A percentile compares a stretch with the other conserved stretches of the same genome.
phyloP scores from a whole-genome alignment of 2,329 filamentous ascomycete species.

The Apiospora kogelbergensis region DNA sequence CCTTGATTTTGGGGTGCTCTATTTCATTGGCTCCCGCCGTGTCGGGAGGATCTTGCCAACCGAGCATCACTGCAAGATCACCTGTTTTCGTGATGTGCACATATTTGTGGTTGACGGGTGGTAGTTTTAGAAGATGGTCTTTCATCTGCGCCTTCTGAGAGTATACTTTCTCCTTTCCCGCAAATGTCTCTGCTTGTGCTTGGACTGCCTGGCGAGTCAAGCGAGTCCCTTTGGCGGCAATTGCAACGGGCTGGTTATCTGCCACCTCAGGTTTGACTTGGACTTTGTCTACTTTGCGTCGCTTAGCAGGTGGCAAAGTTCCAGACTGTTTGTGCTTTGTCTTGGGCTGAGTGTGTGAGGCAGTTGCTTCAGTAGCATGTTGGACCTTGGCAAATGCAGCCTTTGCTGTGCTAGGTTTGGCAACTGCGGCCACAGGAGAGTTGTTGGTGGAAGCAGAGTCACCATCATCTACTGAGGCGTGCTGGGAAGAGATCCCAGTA shows the following conservation, averaged over 20 bases:
- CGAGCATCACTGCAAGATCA: neutral
- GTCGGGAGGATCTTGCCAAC: neutral
- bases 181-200: neutral
- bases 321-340: neutral
- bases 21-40: too few relatives aligned
- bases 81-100: neutral
- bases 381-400: neutral
- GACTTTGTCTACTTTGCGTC: neutral
- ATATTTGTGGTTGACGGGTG: neutral
- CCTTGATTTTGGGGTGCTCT: neutral
- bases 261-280: neutral
- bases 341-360: neutral
- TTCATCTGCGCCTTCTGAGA: neutral
- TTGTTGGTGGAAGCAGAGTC: neutral
- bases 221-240: neutral
- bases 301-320: neutral
- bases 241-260: neutral
- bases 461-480: neutral
- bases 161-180: neutral
- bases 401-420: neutral
- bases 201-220: neutral
- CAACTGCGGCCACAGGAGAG: neutral
- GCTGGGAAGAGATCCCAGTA: neutral
- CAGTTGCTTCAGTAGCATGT: neutral
- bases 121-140: slow-evolving; percentile 2